Evolutionary conservation across 257 asterid species (phyloP).

Genomic region (Solanum dulcamara): DNA sequence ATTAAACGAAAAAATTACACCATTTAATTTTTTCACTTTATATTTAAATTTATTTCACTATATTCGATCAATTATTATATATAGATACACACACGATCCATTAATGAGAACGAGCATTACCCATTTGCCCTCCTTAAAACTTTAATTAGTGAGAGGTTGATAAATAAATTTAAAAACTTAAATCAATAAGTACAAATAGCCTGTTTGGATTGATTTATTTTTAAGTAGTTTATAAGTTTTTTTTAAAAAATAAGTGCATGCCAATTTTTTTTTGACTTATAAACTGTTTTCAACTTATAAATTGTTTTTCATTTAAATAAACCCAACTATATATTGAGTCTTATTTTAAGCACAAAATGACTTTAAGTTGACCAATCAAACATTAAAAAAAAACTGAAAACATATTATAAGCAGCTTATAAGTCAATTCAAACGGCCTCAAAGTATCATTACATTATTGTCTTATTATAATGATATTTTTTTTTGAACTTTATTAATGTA

Average conservation of each 20-base stretch:
- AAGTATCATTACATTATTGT: neutral
- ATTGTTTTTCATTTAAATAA: no score
- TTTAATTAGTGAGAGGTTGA: neutral
- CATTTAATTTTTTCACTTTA: neutral
- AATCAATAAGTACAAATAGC: neutral
- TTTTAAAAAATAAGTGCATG: no score
- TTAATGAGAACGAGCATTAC: neutral
- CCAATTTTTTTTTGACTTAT: no score
- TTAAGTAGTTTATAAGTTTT: no score
- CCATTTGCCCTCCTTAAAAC: neutral
- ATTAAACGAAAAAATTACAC: neutral
- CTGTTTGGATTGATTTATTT: no score
- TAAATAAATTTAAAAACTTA: neutral
- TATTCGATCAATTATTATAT: neutral
- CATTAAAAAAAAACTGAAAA: no score
- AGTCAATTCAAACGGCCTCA: no score
- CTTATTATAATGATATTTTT: neutral
- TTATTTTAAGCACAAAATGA: no score
- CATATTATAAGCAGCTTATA: no score
- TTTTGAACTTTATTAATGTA: neutral
- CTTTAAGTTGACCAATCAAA: no score
- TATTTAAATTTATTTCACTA: neutral
- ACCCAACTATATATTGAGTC: no score
- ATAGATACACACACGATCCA: neutral
- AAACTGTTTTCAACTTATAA: no score